A percentile compares a stretch with the other conserved stretches of the same genome.
phyloP scores from a whole-genome alignment of 495 filamentous ascomycete genomes.

The Hyaloscypha hepaticicola region DNA sequence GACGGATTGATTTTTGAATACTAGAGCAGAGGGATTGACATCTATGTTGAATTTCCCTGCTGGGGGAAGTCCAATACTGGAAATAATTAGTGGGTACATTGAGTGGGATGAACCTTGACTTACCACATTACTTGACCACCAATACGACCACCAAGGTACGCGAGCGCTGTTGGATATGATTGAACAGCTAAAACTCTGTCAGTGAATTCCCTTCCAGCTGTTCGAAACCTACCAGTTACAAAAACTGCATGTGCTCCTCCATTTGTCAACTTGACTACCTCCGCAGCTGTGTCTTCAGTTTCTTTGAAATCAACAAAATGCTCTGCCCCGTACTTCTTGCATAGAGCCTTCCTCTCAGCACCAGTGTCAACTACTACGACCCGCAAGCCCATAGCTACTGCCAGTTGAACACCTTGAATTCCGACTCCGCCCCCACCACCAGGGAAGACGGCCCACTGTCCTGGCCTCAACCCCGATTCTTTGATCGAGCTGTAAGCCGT shows the following conservation, averaged over 20 bases:
- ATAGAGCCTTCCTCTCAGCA: conserved; percentile 35
- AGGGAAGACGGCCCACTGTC: conserved; percentile 45
- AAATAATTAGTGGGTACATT: neutral
- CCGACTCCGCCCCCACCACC: conserved; percentile 35
- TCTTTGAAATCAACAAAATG: conserved; percentile 40
- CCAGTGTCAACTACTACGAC: conserved; percentile 41
- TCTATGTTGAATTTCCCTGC: conserved; percentile 9
- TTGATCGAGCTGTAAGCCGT: conserved; percentile 43
- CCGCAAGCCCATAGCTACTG: conserved; percentile 40
- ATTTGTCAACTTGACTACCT: conserved; percentile 19
- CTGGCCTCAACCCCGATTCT: conserved; percentile 38
- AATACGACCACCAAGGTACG: conserved; percentile 14
- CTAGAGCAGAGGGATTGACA: conserved; percentile 11
- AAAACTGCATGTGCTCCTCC: conserved; percentile 28
- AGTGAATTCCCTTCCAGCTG: neutral
- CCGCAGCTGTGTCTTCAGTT: conserved; percentile 13
- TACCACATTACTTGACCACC: conserved; percentile 25
- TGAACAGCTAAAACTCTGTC: conserved; percentile 8
- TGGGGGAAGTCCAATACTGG: conserved; percentile 12
- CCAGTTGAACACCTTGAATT: conserved; percentile 32
- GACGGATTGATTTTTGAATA: conserved; percentile 20
- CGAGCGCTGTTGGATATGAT: conserved; percentile 6
- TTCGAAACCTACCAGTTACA: conserved; percentile 11
- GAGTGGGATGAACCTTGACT: neutral
- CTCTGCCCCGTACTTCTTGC: conserved; percentile 38